phyloP scores from a whole-genome alignment of 305 asterid genomes.

The Fraxinus velutina region DNA sequence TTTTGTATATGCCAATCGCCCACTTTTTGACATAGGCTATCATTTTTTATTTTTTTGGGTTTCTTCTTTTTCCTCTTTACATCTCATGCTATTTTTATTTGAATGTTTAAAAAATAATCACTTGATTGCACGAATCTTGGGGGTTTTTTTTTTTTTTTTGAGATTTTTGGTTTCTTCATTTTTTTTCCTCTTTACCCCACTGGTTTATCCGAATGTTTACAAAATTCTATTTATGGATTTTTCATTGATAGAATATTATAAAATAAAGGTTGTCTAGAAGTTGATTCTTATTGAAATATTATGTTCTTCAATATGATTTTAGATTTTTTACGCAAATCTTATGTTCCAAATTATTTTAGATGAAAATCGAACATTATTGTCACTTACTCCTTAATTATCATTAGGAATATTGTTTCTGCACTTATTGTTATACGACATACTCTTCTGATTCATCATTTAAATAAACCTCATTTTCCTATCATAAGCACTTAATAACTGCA shows the following conservation, averaged over 20 bases:
- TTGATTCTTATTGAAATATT: not conserved
- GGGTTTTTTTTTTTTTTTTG: no score
- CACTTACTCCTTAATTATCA: not conserved
- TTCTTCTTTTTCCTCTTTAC: no score
- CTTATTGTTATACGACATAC: not conserved
- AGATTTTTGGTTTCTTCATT: no score
- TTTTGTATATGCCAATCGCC: not conserved
- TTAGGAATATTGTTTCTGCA: not conserved
- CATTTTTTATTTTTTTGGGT: no score
- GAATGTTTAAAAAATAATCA: no score
- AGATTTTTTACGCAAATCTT: not conserved
- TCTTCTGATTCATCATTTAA: no score
- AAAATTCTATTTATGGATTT: not conserved
- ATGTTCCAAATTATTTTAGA: not conserved
- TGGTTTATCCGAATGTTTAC: not conserved
- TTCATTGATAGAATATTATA: not conserved
- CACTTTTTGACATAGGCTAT: no score
- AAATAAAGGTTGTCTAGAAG: not conserved
- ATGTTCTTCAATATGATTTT: not conserved
- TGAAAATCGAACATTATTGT: not conserved
- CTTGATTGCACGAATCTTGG: no score
- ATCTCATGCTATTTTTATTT: no score
- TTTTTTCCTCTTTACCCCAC: not conserved
- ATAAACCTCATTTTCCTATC: no score
- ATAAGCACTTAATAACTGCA: no score